Evolutionary conservation across 2,329 filamentous ascomycete species (phyloP).

Genomic region (Gremmenia infestans): DNA sequence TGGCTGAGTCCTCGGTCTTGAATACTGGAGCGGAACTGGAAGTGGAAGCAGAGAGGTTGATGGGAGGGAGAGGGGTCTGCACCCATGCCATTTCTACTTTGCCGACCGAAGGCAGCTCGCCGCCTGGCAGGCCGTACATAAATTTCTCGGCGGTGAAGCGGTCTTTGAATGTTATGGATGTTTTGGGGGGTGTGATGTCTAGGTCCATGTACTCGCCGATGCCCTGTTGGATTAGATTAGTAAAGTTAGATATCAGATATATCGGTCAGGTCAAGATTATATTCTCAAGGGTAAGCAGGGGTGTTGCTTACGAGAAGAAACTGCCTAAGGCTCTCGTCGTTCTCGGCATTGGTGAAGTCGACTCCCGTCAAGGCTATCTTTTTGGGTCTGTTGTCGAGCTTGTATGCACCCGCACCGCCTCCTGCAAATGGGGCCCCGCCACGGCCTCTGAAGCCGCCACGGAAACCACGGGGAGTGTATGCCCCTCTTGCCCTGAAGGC

Average conservation of each 20-base stretch:
- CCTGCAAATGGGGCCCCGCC: conserved; percentile 34
- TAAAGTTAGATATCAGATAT: background rate
- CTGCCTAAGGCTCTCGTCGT: conserved; percentile 66
- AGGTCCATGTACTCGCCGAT: conserved; percentile 59
- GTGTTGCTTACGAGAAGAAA: conserved; percentile 58
- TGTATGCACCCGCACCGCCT: conserved; percentile 47
- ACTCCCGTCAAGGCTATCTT: conserved; percentile 60
- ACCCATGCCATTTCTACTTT: conserved; percentile 64
- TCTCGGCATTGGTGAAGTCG: conserved; percentile 55
- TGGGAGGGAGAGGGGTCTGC: conserved; percentile 27
- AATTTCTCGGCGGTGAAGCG: conserved; percentile 68
- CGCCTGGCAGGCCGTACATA: conserved; percentile 51
- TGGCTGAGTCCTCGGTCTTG: conserved; percentile 15
- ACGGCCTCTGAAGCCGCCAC: conserved; percentile 43
- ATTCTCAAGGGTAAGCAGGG: background rate
- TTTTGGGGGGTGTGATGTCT: conserved; percentile 41
- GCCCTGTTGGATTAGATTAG: conserved; percentile 39
- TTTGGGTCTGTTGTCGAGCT: conserved; percentile 71
- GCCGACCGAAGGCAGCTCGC: conserved; percentile 57
- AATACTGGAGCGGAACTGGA: no score
- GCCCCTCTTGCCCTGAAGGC: conserved; percentile 35
- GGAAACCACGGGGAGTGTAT: conserved; percentile 34
- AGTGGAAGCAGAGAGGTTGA: conserved; percentile 9
- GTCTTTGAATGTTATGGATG: conserved; percentile 60
- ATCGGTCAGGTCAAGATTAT: background rate